A percentile compares a stretch with the other conserved stretches of the same genome.
phyloP scores from a whole-genome alignment of 176 grass and related monocot species.

The Alloteropsis semialata region DNA sequence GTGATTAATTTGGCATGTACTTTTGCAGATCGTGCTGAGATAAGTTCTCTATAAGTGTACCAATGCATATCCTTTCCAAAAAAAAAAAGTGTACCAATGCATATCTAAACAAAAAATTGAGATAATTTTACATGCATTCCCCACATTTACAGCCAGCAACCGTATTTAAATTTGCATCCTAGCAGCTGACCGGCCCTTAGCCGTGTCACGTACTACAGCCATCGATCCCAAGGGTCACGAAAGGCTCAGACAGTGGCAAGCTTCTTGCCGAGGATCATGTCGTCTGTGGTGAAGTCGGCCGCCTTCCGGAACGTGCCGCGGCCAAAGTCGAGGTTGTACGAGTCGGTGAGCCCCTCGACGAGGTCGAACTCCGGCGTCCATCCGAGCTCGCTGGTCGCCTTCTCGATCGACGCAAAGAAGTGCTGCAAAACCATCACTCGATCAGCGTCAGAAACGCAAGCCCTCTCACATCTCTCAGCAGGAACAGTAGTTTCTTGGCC shows the following conservation, averaged over 20 bases:
- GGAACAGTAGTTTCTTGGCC: neutral
- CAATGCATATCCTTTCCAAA: too few relatives aligned
- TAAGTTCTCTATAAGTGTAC: too few relatives aligned
- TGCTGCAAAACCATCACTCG: conserved; percentile 46
- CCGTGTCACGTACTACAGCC: neutral
- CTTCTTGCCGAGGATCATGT: conserved; percentile 89
- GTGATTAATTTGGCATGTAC: too few relatives aligned
- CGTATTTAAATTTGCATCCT: too few relatives aligned
- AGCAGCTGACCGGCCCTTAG: too few relatives aligned
- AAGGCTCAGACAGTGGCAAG: conserved; percentile 43
- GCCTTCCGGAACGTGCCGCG: conserved; percentile 72
- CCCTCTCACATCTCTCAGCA: neutral
- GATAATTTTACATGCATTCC: too few relatives aligned
- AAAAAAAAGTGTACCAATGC: too few relatives aligned
- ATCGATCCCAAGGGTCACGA: neutral
- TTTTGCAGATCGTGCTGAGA: too few relatives aligned
- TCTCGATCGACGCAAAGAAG: conserved; percentile 92
- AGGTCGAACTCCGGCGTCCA: conserved; percentile 64
- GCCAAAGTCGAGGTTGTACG: conserved; percentile 92
- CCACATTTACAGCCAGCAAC: too few relatives aligned
- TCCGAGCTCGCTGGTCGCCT: conserved; percentile 53
- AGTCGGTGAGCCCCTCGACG: conserved; percentile 72
- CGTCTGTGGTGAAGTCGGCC: conserved; percentile 87
- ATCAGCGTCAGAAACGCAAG: neutral
- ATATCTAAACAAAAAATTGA: too few relatives aligned